These are phyloP conservation scores for Ampelomyces quisqualis DNA, from an alignment of 2,329 filamentous ascomycete genomes.

Conservation along the genomic window DNA sequence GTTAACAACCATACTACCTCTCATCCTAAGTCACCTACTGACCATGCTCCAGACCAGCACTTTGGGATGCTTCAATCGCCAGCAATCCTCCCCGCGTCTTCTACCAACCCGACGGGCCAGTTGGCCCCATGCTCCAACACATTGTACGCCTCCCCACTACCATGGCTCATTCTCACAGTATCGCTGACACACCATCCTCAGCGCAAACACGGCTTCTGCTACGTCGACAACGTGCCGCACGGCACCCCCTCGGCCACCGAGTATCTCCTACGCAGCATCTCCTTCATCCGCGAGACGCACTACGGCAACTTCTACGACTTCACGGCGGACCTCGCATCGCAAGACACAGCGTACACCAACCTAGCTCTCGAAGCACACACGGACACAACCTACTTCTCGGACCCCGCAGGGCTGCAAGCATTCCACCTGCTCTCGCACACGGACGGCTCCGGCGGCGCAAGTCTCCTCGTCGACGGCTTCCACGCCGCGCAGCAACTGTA, in stretches of 20 bases:
- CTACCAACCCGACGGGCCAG: slow-evolving; percentile 34
- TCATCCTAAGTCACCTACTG: slow-evolving; percentile 9
- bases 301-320: slow-evolving; percentile 90
- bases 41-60: slow-evolving; percentile 34
- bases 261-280: slow-evolving; percentile 73
- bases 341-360: slow-evolving; percentile 90
- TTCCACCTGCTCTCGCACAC: slow-evolving; percentile 89
- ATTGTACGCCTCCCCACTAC: slow-evolving; percentile 55
- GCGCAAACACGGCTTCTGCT: slow-evolving; percentile 73
- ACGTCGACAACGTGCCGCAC: slow-evolving; percentile 60
- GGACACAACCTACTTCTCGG: slow-evolving; percentile 93
- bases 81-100: slow-evolving; percentile 50
- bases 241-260: slow-evolving; percentile 68
- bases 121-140: slow-evolving; percentile 58
- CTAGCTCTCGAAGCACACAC: slow-evolving; percentile 82
- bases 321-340: slow-evolving; percentile 80
- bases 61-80: slow-evolving; percentile 40
- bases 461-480: slow-evolving; percentile 85
- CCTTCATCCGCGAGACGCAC: slow-evolving; percentile 85
- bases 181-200: slow-evolving; percentile 41
- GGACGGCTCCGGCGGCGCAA: slow-evolving; percentile 68
- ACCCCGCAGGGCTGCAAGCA: slow-evolving; percentile 85
- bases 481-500: slow-evolving; percentile 64
- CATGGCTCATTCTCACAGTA: not conserved
- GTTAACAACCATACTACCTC: slow-evolving; percentile 14